These are phyloP conservation scores for Leptoxyphium fumago DNA, from an alignment of 2,329 filamentous ascomycete genomes.

Conservation along the genomic window DNA sequence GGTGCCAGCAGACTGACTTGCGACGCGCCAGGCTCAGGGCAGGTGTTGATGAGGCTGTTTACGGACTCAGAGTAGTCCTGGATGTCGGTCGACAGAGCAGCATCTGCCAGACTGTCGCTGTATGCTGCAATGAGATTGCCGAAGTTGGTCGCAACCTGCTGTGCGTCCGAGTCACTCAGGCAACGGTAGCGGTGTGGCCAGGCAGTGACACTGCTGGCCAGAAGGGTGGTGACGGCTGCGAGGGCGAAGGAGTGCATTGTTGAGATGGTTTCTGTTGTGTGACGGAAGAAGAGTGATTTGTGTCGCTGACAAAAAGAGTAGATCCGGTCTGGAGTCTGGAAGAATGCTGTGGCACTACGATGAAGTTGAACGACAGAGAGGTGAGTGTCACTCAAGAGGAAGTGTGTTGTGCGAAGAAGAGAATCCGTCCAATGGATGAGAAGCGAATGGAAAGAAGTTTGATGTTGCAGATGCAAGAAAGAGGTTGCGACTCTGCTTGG, in stretches of 20 bases:
- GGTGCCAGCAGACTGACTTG: slow-evolving; percentile 9
- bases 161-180: slow-evolving; percentile 11
- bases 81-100: slow-evolving; percentile 12
- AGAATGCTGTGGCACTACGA: too few relatives aligned
- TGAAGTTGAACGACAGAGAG: too few relatives aligned
- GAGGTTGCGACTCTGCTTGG: too few relatives aligned
- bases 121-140: slow-evolving; percentile 16
- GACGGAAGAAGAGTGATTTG: neutral
- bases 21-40: slow-evolving; percentile 11
- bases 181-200: slow-evolving; percentile 4
- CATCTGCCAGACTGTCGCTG: slow-evolving; percentile 12
- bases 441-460: too few relatives aligned
- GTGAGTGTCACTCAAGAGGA: too few relatives aligned
- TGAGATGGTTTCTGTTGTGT: neutral
- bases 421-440: too few relatives aligned
- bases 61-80: slow-evolving; percentile 21
- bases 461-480: too few relatives aligned
- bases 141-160: slow-evolving; percentile 14
- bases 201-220: neutral
- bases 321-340: too few relatives aligned
- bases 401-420: too few relatives aligned
- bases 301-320: too few relatives aligned
- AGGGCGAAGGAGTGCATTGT: neutral
- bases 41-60: slow-evolving; percentile 20
- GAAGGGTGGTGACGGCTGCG: neutral